Evolutionary conservation across 139 green algal genomes (phyloP), one percentile per base, ranked within the genome.

Genomic region (Nannochloris sp.): DNA sequence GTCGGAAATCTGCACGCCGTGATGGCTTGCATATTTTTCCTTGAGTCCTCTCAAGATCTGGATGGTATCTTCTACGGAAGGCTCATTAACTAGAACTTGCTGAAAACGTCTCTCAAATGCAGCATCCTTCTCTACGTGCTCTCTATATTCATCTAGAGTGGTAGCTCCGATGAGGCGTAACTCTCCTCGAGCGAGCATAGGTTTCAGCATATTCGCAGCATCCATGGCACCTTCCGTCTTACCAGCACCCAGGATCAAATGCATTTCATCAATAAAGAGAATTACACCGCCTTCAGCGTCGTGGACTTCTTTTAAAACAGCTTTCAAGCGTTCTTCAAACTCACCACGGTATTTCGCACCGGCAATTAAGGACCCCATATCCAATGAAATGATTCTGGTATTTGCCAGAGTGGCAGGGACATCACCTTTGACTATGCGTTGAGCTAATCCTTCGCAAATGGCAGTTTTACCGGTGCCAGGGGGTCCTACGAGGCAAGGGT

Each of bases 241-340:
- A 53, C 89, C 87, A 1, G 84, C 81, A 2, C 80, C 86, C 33
- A 77, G 48, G 30, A 92, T 70, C 30, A 89, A 61, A 76, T 96
- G 90, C 23, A 97, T 87, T 70, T 97, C 91, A 61, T 97, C 91
- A 46, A 98, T 95, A 74, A 98, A 98, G 19, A 97, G 79, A 38
- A 97, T 82, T 27, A 66, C 72, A 19, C 72, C 64, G 15, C 82
- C 85, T 27, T 82, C 63, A 32, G 81, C 71, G 1, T 83, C 65
- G 39, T 83, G 75, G 44, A 94, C 75, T 73, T 94, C 89, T 37
- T 86, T 83, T 27, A 95, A 73, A 35, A 95, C 78, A 44, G 78
- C 75, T 76, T 97, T 95, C 24, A 97, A 75, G 2, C 92, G 82
- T 77, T 97, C 92, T 81, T 97, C 90, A 69, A 97, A 97, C 74